phyloP scores from a whole-genome alignment of 805 yeast species.

The Kluyveromyces aestuarii region DNA sequence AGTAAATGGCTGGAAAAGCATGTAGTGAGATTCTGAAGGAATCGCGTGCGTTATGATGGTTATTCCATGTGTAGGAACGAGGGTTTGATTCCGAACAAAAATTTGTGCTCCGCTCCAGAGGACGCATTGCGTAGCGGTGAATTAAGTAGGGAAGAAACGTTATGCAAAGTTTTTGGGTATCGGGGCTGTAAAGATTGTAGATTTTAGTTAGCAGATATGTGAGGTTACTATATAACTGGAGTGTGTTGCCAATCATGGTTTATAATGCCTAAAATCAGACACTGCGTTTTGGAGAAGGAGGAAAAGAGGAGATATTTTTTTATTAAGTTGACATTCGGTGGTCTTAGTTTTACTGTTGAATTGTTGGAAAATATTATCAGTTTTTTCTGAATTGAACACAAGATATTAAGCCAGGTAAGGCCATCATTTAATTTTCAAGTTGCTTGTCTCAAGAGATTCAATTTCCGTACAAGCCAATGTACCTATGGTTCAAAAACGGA shows the following conservation, averaged over 20 bases:
- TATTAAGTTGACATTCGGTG: too few relatives aligned
- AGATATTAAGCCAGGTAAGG: background rate
- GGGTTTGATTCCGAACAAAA: background rate
- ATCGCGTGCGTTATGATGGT: background rate
- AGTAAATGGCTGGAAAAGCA: background rate
- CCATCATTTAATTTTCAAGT: background rate
- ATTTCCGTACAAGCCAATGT: background rate
- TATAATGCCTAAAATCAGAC: too few relatives aligned
- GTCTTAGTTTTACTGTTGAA: too few relatives aligned
- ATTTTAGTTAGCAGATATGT: background rate
- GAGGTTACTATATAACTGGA: background rate
- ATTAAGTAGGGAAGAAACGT: too few relatives aligned
- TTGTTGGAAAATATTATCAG: background rate
- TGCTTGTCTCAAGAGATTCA: background rate
- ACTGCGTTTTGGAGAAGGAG: too few relatives aligned
- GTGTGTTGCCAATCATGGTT: background rate
- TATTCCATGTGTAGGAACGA: background rate
- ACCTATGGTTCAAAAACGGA: slow-evolving; percentile 1
- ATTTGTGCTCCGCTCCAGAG: background rate
- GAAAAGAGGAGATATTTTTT: too few relatives aligned
- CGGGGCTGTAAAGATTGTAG: background rate
- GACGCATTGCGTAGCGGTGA: background rate
- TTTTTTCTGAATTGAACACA: background rate
- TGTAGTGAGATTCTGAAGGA: background rate
- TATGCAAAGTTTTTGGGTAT: too few relatives aligned